Evolutionary conservation across 441 rosid species (phyloP), one percentile per base, ranked within the genome.

Genomic region (Pelargonium australe): DNA sequence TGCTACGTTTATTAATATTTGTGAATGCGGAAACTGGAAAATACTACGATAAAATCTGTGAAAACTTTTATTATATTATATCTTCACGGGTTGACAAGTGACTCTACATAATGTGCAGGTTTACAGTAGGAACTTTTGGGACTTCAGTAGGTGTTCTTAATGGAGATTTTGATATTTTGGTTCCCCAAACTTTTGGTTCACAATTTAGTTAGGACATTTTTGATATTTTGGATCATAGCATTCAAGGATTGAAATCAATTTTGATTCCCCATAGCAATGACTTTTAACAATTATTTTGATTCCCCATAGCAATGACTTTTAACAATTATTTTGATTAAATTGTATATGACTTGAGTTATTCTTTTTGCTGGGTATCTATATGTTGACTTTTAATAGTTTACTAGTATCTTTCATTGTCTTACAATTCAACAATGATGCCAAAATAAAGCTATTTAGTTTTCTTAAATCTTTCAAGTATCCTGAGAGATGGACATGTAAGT

Each of bases 41-140:
- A 19, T 58, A 19, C n/a, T 31, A n/a, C 37, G 1, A 7, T 58
- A 10, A 34, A 72, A 40, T 58, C 23, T 34, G 8, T 41, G n/a
- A 57, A 67, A 71, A 14, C 51, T 63, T 61, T 14, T 63, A 14
- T 62, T 14, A 64, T 41, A 2, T 41, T 51, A 23, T 44, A 19
- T 49, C 69, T 20, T 11, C 63, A 28, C 13, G 12, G 62, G 58
- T 71, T 74, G 67, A 73, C 62, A 31, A 63, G 19, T 14, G 31
- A 17, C 51, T 64, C 72, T 75, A 12, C 45, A 70, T 61, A 65
- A 66, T 75, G 55, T 76, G 78, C 80, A 84, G 83, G 76, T 74
- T 75, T 34, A 68, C 62, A 6, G 55, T 65, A 40, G 69, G 75
- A 51, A 37, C 19, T 64, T 67, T 64, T 37, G 43, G 65, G 53